Conservation (phyloP, 2,329 filamentous ascomycete species). For the Exophiala spinifera region DNA sequence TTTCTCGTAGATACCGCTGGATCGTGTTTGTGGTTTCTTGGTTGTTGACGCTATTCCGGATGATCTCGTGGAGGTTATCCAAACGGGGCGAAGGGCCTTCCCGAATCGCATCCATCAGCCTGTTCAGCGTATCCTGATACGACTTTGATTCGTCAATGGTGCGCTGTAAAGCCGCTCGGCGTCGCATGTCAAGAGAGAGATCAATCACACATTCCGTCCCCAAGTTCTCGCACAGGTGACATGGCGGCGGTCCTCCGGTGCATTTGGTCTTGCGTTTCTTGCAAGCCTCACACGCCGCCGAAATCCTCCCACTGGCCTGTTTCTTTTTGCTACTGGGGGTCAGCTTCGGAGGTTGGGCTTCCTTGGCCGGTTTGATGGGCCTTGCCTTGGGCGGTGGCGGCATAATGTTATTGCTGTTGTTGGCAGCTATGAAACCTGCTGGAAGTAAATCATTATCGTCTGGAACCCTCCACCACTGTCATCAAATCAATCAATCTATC, state of each 20-base stretch:
- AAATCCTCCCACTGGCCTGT: slow-evolving; percentile 16
- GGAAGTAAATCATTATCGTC: too few species aligned
- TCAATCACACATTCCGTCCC: slow-evolving; percentile 26
- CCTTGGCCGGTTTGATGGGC: slow-evolving; percentile 18
- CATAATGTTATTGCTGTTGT: slow-evolving; percentile 2
- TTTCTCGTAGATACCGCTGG: not conserved
- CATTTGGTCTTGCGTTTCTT: slow-evolving; percentile 27
- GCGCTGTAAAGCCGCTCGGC: slow-evolving; percentile 22
- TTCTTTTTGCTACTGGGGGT: slow-evolving; percentile 6
- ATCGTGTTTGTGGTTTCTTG: slow-evolving; percentile 9
- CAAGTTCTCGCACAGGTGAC: slow-evolving; percentile 21
- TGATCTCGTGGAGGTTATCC: slow-evolving; percentile 7
- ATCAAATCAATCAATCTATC: too few species aligned
- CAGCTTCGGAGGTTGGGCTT: slow-evolving; percentile 8
- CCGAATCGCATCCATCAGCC: slow-evolving; percentile 17
- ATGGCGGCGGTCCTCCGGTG: slow-evolving; percentile 24
- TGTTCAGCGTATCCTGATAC: slow-evolving; percentile 19
- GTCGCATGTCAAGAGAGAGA: slow-evolving; percentile 24
- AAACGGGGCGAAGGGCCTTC: slow-evolving; percentile 17
- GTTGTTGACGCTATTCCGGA: slow-evolving; percentile 10
- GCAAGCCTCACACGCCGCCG: slow-evolving; percentile 25
- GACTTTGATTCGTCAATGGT: slow-evolving; percentile 22
- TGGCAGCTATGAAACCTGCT: not conserved
- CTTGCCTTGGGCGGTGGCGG: slow-evolving; percentile 8
- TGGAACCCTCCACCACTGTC: too few species aligned